Percentiles rank a stretch among this genome's conserved stretches.
Evolutionary conservation across 441 rosid genomes (phyloP).

Genomic region (Daphne laureola): DNA sequence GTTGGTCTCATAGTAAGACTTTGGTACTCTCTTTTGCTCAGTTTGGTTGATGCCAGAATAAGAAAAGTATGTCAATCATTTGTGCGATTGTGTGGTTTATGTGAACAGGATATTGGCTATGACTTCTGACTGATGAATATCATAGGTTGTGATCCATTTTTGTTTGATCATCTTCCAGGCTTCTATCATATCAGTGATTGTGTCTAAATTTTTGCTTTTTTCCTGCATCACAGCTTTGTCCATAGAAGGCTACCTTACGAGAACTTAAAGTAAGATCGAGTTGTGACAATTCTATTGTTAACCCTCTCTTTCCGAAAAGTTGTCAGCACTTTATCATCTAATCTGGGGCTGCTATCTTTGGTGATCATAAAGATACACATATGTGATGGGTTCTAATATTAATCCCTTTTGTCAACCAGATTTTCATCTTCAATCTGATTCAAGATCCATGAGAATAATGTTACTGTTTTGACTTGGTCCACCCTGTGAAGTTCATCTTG

Average conservation of each 20-base stretch:
- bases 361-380: background rate
- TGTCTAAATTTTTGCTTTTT: background rate
- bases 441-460: too few species aligned
- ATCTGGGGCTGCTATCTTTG: background rate
- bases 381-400: background rate
- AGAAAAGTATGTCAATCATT: background rate
- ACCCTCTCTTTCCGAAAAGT: slow-evolving; percentile 74
- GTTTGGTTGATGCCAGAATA: slow-evolving; percentile 1
- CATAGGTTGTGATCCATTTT: slow-evolving; percentile 40
- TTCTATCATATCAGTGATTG: background rate
- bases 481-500: too few species aligned
- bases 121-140: slow-evolving; percentile 87
- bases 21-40: background rate
- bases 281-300: slow-evolving; percentile 55
- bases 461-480: too few species aligned
- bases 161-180: background rate
- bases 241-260: slow-evolving; percentile 86
- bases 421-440: slow-evolving; percentile 31
- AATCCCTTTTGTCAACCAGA: slow-evolving; percentile 23
- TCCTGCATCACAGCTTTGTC: slow-evolving; percentile 36
- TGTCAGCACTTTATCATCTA: slow-evolving; percentile 28
- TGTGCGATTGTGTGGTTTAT: slow-evolving; percentile 2
- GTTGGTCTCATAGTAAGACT: slow-evolving; percentile 87
- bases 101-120: slow-evolving; percentile 74
- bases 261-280: slow-evolving; percentile 75